Base-by-base conservation (phyloP, 2,329 filamentous ascomycete species). In the Colletotrichum sublineola region DNA sequence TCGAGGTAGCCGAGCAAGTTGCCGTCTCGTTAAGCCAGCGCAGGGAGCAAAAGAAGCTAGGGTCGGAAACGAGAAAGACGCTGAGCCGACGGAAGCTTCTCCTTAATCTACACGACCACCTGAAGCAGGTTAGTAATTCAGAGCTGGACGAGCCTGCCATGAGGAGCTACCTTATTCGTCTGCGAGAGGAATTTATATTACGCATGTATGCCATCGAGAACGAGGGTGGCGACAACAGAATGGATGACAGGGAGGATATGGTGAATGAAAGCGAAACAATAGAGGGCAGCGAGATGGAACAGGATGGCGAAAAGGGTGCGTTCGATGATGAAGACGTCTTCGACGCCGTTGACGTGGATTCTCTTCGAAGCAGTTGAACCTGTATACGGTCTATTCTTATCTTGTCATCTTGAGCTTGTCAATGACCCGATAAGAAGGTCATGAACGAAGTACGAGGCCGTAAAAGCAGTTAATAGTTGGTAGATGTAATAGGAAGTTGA, bases 111-210 rank as follows among this genome's bases (percentile, higher is more conserved):
- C 88, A 90, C 60, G 94, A 95, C 75, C 90, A 93, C 57, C 84
- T 98, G 36, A 79, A 88, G 15, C 92, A 96, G 71, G 92, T 93
- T 0, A 83, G 86, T 1, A 85, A 90, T 20, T 91, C 92, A 0
- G 85, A 84, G 0, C 91, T 95, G 85, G 86, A 92, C 42, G 89
- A 91, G 0, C 86, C 87, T 2, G 85, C 89, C 0, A 82, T 97
- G 40, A 82, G 84, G 29, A 84, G 83, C 56, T 95, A 93, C 87
- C 80, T 96, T 56, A 84, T 82, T 67, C 87, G 87, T 73, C 80
- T 96, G 15, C 94, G 96, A 78, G 87, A 87, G 61, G 93, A 97
- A 66, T 97, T 97, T 77, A 86, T 93, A 9, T 76, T 85, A 5
- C 85, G 89, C 9, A 95, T 97, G 93, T 86, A 89, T 31, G 86